A percentile compares a stretch with the other conserved stretches of the same genome.
Conservation (phyloP, 345 rosid species). For the Arabis hirsuta region DNA sequence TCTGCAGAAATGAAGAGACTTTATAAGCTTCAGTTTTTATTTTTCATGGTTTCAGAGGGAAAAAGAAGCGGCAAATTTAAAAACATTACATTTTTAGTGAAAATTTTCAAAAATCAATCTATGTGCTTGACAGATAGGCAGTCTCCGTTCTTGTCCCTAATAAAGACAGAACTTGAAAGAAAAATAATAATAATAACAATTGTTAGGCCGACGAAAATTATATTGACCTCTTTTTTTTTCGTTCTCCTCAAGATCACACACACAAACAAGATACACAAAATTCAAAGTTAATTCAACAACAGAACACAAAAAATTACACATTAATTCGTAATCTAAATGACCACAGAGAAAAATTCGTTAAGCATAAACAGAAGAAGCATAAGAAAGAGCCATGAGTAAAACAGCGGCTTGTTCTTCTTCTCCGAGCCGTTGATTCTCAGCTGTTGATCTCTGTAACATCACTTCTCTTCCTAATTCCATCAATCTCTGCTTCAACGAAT, state of each 20-base stretch:
- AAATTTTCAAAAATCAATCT: background rate
- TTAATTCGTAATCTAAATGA: constrained; percentile 39
- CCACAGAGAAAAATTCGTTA: constrained; percentile 6
- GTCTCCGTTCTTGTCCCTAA: constrained; percentile 15
- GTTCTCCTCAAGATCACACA: background rate
- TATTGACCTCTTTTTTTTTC: background rate
- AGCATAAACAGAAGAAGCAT: constrained; percentile 68
- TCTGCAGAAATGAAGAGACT: no score
- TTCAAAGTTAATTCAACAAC: background rate
- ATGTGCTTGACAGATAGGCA: constrained; percentile 37
- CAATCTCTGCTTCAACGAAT: constrained; percentile 69
- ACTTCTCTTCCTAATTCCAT: constrained; percentile 69
- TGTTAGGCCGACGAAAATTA: constrained; percentile 2
- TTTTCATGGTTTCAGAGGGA: background rate
- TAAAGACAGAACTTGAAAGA: constrained; percentile 24
- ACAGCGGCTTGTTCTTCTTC: constrained; percentile 92
- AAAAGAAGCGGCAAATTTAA: constrained; percentile 40
- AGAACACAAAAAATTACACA: constrained; percentile 32
- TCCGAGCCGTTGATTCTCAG: constrained; percentile 68
- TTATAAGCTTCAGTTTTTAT: background rate
- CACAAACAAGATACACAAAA: constrained; percentile 21
- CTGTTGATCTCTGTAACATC: constrained; percentile 60
- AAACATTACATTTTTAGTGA: background rate
- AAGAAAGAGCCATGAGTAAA: constrained; percentile 88
- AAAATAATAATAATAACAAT: background rate